phyloP scores from a whole-genome alignment of 371 early-diverging fungal species.

The Lichtheimia ornata region DNA sequence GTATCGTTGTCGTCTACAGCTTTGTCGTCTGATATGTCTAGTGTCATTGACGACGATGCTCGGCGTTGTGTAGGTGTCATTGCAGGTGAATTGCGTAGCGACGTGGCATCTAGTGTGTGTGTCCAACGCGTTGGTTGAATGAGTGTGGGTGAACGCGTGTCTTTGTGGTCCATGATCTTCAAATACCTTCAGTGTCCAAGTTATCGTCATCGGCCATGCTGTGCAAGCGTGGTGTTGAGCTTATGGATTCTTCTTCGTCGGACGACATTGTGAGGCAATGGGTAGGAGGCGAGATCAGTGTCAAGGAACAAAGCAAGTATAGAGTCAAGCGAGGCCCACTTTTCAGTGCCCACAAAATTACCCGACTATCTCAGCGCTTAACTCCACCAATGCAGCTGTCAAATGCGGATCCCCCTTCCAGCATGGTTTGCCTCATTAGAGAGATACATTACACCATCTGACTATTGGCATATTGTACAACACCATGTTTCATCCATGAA shows the following conservation, averaged over 20 bases:
- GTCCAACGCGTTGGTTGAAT: too few relatives aligned
- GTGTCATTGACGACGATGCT: not conserved
- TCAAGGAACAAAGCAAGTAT: too few relatives aligned
- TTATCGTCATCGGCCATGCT: conserved; percentile 40
- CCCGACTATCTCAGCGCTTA: too few relatives aligned
- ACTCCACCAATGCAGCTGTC: too few relatives aligned
- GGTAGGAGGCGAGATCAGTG: not conserved
- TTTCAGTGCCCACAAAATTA: too few relatives aligned
- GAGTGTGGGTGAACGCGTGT: not conserved
- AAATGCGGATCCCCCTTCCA: too few relatives aligned
- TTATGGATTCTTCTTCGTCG: conserved; percentile 49
- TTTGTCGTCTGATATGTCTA: not conserved
- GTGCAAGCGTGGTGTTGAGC: conserved; percentile 34
- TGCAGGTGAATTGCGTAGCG: conserved; percentile 13
- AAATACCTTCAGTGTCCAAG: conserved; percentile 37
- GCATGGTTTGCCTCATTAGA: too few relatives aligned
- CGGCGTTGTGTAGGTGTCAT: not conserved
- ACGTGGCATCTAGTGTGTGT: not conserved
- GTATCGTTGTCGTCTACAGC: too few relatives aligned
- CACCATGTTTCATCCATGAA: too few relatives aligned
- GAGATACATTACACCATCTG: too few relatives aligned
- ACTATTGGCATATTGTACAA: too few relatives aligned
- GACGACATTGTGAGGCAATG: conserved; percentile 25
- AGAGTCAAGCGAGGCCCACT: too few relatives aligned
- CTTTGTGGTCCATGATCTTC: not conserved